phyloP scores from a whole-genome alignment of 345 rosid genomes.

The Euclidium syriacum region DNA sequence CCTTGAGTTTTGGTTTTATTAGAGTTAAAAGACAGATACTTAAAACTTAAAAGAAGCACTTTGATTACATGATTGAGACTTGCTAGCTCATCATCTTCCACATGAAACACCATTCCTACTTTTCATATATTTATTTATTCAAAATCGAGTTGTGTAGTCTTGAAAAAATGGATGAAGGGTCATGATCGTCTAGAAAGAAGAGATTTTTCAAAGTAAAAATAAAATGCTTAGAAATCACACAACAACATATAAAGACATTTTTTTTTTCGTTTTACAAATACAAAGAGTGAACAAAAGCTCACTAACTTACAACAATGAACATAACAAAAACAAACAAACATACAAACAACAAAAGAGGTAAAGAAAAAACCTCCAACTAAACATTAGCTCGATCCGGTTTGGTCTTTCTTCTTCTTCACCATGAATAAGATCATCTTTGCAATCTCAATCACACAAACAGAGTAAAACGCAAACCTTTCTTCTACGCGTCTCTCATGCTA shows the following conservation, averaged over 20 bases:
- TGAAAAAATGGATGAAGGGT: conserved; percentile 12
- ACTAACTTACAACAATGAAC: conserved; percentile 25
- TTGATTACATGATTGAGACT: conserved; percentile 25
- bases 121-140: background rate
- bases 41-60: background rate
- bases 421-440: background rate
- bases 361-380: conserved; percentile 9
- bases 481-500: conserved; percentile 74
- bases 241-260: background rate
- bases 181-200: conserved; percentile 16
- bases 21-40: background rate
- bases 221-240: conserved; percentile 22
- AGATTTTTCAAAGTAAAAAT: background rate
- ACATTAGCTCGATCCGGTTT: conserved; percentile 2
- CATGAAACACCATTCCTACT: background rate
- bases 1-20: conserved; percentile 28
- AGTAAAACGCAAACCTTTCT: background rate
- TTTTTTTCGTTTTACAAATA: conserved; percentile 3
- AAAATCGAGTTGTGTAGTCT: conserved; percentile 4
- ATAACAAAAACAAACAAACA: conserved; percentile 13
- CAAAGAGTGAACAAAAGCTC: conserved; percentile 16
- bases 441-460: conserved; percentile 1
- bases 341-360: background rate
- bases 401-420: background rate
- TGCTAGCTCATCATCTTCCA: conserved; percentile 23